A percentile compares a stretch with the other conserved stretches of the same genome.
These are phyloP conservation scores for Podospora comata DNA, from an alignment of 495 filamentous ascomycete genomes.

Conservation along the genomic window DNA sequence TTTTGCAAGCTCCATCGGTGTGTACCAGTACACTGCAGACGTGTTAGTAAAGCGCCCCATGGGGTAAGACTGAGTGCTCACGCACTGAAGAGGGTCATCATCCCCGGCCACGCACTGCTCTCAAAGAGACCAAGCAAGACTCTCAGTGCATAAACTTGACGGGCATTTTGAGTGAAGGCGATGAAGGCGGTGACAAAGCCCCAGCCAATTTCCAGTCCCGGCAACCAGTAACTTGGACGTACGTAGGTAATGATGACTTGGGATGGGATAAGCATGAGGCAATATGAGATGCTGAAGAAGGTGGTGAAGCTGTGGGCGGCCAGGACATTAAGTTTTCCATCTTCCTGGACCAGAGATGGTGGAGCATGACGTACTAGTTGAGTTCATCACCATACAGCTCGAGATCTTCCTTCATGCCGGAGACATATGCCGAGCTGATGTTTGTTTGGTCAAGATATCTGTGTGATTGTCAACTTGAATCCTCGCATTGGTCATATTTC, in stretches of 20 bases:
- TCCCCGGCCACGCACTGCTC: slow-evolving; percentile 43
- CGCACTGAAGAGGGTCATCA: slow-evolving; percentile 42
- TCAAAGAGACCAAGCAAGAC: slow-evolving; percentile 55
- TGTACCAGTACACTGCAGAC: slow-evolving; percentile 39
- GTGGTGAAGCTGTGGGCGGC: slow-evolving; percentile 47
- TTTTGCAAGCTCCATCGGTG: slow-evolving; percentile 38
- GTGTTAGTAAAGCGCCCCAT: not conserved
- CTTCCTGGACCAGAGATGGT: not conserved
- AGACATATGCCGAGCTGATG: slow-evolving; percentile 44
- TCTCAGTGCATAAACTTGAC: slow-evolving; percentile 41
- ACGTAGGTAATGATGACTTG: slow-evolving; percentile 54
- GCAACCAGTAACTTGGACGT: slow-evolving; percentile 39
- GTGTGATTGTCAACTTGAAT: not conserved
- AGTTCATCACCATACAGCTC: slow-evolving; percentile 40
- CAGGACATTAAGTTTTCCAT: slow-evolving; percentile 3
- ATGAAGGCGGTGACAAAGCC: slow-evolving; percentile 38
- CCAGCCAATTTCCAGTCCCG: slow-evolving; percentile 44
- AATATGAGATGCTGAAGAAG: slow-evolving; percentile 46
- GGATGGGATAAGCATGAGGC: slow-evolving; percentile 45
- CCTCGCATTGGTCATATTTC: not conserved
- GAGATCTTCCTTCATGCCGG: slow-evolving; percentile 46
- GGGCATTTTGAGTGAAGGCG: slow-evolving; percentile 29
- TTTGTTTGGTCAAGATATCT: slow-evolving; percentile 40
- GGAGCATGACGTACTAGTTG: slow-evolving; percentile 29
- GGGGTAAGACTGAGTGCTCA: not conserved